These are phyloP conservation scores for Suhomyces emberorum DNA, from an alignment of 805 yeast genomes.

Conservation along the genomic window DNA sequence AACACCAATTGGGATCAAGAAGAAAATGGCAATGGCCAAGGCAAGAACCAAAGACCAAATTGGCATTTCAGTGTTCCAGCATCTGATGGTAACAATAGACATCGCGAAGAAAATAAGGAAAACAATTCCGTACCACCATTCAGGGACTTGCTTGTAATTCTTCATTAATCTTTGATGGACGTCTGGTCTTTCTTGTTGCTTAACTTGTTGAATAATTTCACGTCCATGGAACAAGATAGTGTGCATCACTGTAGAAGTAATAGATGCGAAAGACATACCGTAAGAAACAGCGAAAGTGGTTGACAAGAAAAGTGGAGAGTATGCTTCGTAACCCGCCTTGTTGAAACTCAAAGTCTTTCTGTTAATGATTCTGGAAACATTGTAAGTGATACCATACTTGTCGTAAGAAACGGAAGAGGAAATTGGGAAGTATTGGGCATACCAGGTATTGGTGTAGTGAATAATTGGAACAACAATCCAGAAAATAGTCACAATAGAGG, in stretches of 20 bases:
- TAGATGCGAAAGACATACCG: constrained; percentile 57
- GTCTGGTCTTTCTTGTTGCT: constrained; percentile 29
- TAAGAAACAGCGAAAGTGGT: constrained; percentile 58
- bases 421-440: constrained; percentile 57
- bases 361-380: constrained; percentile 48
- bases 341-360: constrained; percentile 38
- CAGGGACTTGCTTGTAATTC: constrained; percentile 39
- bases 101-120: constrained; percentile 28
- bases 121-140: constrained; percentile 40
- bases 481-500: constrained; percentile 31
- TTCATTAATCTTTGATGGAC: constrained; percentile 56
- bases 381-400: constrained; percentile 47
- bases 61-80: constrained; percentile 43
- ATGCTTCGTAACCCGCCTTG: constrained; percentile 45
- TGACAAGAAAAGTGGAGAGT: constrained; percentile 63
- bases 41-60: constrained; percentile 40
- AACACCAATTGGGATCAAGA: constrained; percentile 40
- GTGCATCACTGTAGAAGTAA: constrained; percentile 58
- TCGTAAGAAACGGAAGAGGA: constrained; percentile 47
- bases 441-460: constrained; percentile 57
- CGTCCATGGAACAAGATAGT: constrained; percentile 54
- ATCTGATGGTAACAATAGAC: constrained; percentile 36
- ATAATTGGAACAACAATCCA: constrained; percentile 54
- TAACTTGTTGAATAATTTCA: constrained; percentile 40
- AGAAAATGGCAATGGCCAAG: constrained; percentile 34